These are phyloP conservation scores for Ustilago cynodontis DNA, from an alignment of 1,284 basidiomycete genomes.

Conservation along the genomic window DNA sequence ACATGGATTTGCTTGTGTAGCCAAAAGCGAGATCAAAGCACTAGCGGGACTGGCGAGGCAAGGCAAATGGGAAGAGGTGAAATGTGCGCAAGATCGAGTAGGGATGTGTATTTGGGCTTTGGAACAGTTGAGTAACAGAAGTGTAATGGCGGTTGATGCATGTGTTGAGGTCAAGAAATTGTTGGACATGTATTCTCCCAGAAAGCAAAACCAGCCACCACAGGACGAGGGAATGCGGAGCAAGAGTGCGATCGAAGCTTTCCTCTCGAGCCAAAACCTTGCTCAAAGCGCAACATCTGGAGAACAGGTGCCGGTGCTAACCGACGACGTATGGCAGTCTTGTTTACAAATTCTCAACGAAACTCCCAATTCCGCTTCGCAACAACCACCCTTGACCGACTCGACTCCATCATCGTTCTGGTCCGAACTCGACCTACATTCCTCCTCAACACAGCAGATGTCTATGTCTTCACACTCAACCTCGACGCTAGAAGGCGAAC, in stretches of 20 bases:
- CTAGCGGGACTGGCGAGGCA: constrained; percentile 11
- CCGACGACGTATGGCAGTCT: constrained; percentile 40
- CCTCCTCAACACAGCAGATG: not conserved
- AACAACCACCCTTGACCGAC: not conserved
- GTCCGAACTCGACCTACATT: not conserved
- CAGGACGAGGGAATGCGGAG: not conserved
- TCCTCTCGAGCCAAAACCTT: not conserved
- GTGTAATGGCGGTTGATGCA: constrained; percentile 35
- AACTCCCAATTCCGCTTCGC: not conserved
- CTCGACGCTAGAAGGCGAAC: no score
- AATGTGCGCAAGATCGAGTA: constrained; percentile 23
- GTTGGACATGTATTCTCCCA: constrained; percentile 28
- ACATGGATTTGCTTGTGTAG: constrained; percentile 27
- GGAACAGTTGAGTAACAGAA: constrained; percentile 39
- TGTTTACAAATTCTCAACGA: constrained; percentile 37
- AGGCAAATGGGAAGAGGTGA: constrained; percentile 28
- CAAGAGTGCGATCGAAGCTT: not conserved
- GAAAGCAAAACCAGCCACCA: constrained; percentile 11
- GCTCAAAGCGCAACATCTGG: not conserved
- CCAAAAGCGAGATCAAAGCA: constrained; percentile 41
- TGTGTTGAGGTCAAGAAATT: constrained; percentile 23
- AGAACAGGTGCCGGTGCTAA: constrained; percentile 7
- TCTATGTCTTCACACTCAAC: no score
- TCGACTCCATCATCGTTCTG: not conserved
- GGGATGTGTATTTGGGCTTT: constrained; percentile 48